Evolutionary conservation across 108 stramenopile genomes (phyloP).

Genomic region (Poteriospumella lacustris): DNA sequence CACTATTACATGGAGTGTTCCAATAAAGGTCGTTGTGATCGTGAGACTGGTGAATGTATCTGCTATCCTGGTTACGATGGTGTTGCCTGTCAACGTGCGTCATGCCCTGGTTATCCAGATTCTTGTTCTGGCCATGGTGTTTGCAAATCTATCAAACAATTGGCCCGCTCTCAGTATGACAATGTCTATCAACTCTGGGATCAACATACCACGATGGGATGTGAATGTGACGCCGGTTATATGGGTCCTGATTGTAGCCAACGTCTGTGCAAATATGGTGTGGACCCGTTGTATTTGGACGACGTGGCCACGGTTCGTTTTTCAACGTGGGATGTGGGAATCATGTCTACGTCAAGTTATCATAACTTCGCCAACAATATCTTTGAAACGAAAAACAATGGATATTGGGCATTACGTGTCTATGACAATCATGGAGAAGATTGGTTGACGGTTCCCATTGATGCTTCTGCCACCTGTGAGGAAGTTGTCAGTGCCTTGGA

Average conservation of each 20-base stretch:
- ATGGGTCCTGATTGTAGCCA: constrained; percentile 55
- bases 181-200: constrained; percentile 68
- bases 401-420: constrained; percentile 59
- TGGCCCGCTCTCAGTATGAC: constrained; percentile 42
- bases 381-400: constrained; percentile 46
- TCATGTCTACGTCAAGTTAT: too few relatives aligned
- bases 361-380: too few relatives aligned
- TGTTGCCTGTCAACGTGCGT: constrained; percentile 63
- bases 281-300: constrained; percentile 63
- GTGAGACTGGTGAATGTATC: constrained; percentile 59
- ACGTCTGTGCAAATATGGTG: constrained; percentile 54
- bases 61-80: constrained; percentile 75
- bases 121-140: constrained; percentile 42
- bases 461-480: constrained; percentile 40
- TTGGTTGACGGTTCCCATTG: constrained; percentile 54
- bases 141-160: constrained; percentile 43
- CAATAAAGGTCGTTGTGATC: constrained; percentile 70
- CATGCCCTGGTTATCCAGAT: constrained; percentile 67
- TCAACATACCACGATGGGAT: constrained; percentile 56
- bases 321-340: constrained; percentile 52
- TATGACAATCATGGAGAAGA: constrained; percentile 61
- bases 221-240: constrained; percentile 65
- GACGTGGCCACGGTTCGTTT: constrained; percentile 56
- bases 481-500: constrained; percentile 51
- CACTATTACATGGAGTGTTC: constrained; percentile 52